Base-by-base conservation (phyloP, 2,329 filamentous ascomycete genomes). In the Xylaria digitata region DNA sequence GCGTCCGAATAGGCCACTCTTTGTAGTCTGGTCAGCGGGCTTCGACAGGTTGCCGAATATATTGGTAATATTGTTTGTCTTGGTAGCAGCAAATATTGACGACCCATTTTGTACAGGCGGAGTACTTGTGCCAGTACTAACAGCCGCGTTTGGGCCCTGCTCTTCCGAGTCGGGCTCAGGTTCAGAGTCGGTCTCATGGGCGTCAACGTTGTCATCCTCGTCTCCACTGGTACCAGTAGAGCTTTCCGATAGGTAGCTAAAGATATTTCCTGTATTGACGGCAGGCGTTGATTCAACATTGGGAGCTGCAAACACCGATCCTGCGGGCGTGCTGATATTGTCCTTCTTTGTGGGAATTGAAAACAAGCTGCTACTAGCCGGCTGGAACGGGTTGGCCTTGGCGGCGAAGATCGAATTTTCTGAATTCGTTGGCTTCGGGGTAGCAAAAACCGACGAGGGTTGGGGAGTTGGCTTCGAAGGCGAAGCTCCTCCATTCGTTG, bases 171-270 rank as follows among this genome's bases (percentile, higher is more conserved):
- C 78, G 17, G 82, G 75, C 34, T 84, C 82, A 2, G 81, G 81
- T 21, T 82, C 82, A 19, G 80, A 77, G 63, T 83, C 82, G 67
- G 79, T 82, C 68, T 85, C 79, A 57, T 84, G 84, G 19, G 81
- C 82, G 17, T 85, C 82, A 19, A 77, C 80, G 66, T 82, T 79
- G 3, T 75, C 81, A 46, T 82, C 78, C 65, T 82, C 82, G 42
- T 82, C 80, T 0, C 83, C 83, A 68, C 86, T 88, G 57, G 83
- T 86, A 75, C 85, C 86, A 46, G 82, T 80, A 15, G 85, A 86
- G 70, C 85, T 86, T 37, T 87, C 86, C 1, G 87, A 89, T 7
- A 89, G 81, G 70, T 89, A 85, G 26, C 83, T 84, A 73, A 90
- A 90, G 56, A 89, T 88, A 73, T 89, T 89, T 52, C 77, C 72